A percentile compares a stretch with the other conserved stretches of the same genome.
Evolutionary conservation across 2,329 filamentous ascomycete genomes (phyloP).

Genomic region (Fusarium domesticum): DNA sequence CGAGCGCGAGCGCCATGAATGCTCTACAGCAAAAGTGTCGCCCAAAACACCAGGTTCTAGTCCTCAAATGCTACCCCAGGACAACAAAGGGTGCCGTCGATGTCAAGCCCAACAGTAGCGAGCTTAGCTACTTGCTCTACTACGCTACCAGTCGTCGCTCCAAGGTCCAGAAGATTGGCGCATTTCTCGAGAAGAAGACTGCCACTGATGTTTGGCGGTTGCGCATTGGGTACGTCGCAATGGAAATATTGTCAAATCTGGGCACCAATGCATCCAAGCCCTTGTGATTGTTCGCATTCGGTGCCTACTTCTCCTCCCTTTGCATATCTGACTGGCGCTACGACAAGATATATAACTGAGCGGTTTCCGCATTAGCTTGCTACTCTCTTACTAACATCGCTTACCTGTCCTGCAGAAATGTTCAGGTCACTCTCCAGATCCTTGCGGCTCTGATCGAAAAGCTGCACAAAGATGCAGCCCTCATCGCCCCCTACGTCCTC

Average conservation of each 20-base stretch:
- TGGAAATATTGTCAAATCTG: slow-evolving; percentile 1
- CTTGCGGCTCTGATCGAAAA: slow-evolving; percentile 90
- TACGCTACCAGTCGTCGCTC: slow-evolving; percentile 91
- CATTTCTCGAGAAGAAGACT: slow-evolving; percentile 91
- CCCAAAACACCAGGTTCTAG: slow-evolving; percentile 93
- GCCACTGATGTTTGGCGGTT: slow-evolving; percentile 86
- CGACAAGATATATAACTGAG: too few relatives aligned
- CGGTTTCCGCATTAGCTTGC: too few relatives aligned
- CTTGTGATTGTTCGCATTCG: neutral
- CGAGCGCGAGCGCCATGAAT: slow-evolving; percentile 49
- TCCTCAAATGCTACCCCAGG: slow-evolving; percentile 93
- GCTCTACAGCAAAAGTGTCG: slow-evolving; percentile 67
- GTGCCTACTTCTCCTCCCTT: neutral
- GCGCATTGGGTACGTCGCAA: slow-evolving; percentile 69
- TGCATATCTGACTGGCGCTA: neutral
- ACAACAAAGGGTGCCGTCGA: slow-evolving; percentile 88
- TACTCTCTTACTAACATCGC: slow-evolving; percentile 5
- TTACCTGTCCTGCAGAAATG: slow-evolving; percentile 59
- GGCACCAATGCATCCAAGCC: slow-evolving; percentile 16
- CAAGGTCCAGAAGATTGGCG: slow-evolving; percentile 94
- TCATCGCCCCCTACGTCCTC: slow-evolving; percentile 82
- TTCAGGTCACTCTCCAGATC: slow-evolving; percentile 93
- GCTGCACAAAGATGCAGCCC: slow-evolving; percentile 80
- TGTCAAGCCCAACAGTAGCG: slow-evolving; percentile 93
- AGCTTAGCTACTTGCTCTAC: slow-evolving; percentile 94